phyloP scores from a whole-genome alignment of 345 rosid genomes.

The Brassica carinata region DNA sequence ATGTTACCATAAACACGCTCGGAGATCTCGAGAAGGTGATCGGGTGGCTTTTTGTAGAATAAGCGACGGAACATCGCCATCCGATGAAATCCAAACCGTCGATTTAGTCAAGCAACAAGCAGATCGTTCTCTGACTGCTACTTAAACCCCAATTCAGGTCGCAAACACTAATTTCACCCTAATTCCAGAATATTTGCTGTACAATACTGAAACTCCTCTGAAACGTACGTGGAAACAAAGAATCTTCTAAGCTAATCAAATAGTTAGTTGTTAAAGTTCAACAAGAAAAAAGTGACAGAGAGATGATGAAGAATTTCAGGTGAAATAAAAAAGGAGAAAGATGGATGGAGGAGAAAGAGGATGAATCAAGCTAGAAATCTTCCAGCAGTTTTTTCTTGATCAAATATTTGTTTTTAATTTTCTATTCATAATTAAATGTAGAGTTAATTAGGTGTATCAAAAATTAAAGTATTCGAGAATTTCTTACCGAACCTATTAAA shows the following conservation, averaged over 20 bases:
- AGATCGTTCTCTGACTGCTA: constrained; percentile 34
- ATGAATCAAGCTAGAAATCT: constrained; percentile 29
- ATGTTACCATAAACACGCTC: constrained; percentile 88
- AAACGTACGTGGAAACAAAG: constrained; percentile 35
- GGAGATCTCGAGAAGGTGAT: constrained; percentile 99
- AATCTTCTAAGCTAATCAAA: constrained; percentile 42
- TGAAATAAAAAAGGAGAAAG: constrained; percentile 25
- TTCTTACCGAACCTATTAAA: background rate
- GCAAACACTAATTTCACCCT: constrained; percentile 28
- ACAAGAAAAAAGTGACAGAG: constrained; percentile 35
- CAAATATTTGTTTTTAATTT: background rate
- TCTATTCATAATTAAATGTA: constrained; percentile 24
- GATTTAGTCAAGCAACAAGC: constrained; percentile 41
- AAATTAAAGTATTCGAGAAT: background rate
- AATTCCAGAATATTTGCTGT: background rate
- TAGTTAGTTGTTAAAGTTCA: constrained; percentile 10
- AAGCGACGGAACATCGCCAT: constrained; percentile 99
- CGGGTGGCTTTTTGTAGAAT: constrained; percentile 99
- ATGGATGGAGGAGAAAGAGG: constrained; percentile 1
- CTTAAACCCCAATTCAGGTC: constrained; percentile 44
- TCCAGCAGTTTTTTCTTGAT: constrained; percentile 36
- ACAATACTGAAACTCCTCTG: constrained; percentile 35
- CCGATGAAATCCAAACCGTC: constrained; percentile 87
- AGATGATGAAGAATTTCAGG: constrained; percentile 43
- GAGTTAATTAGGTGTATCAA: constrained; percentile 30